These are phyloP conservation scores for Solanum ossicruentum DNA, from an alignment of 257 asterid genomes.

Conservation along the genomic window DNA sequence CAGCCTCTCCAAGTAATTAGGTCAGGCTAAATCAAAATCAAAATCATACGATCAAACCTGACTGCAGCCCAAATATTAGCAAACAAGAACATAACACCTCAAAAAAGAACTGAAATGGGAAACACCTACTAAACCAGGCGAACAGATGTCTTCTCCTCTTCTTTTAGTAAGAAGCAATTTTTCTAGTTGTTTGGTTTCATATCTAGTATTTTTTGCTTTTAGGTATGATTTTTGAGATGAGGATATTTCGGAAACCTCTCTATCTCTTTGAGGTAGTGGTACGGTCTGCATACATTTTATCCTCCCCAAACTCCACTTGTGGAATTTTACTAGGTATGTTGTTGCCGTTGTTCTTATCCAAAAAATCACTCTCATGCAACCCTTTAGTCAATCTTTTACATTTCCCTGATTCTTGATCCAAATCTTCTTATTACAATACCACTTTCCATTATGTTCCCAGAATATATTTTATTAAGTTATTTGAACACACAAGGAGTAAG, in stretches of 20 bases:
- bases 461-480: background rate
- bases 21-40: background rate
- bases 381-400: background rate
- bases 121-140: background rate
- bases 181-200: background rate
- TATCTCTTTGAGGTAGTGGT: too few species aligned
- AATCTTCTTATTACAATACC: background rate
- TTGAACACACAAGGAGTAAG: background rate
- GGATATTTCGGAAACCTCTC: too few species aligned
- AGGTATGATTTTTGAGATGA: too few species aligned
- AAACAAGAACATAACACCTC: background rate
- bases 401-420: background rate
- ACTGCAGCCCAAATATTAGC: background rate
- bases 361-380: background rate
- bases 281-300: too few species aligned
- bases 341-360: background rate
- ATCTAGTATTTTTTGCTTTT: too few species aligned
- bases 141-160: background rate
- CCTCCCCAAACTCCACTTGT: too few species aligned
- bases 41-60: background rate
- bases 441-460: background rate
- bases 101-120: background rate
- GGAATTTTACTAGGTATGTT: too few species aligned
- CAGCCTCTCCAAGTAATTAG: background rate
- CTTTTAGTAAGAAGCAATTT: background rate